Evolutionary conservation across 495 filamentous ascomycete species (phyloP).

Genomic region (Tuber umbilicatum): DNA sequence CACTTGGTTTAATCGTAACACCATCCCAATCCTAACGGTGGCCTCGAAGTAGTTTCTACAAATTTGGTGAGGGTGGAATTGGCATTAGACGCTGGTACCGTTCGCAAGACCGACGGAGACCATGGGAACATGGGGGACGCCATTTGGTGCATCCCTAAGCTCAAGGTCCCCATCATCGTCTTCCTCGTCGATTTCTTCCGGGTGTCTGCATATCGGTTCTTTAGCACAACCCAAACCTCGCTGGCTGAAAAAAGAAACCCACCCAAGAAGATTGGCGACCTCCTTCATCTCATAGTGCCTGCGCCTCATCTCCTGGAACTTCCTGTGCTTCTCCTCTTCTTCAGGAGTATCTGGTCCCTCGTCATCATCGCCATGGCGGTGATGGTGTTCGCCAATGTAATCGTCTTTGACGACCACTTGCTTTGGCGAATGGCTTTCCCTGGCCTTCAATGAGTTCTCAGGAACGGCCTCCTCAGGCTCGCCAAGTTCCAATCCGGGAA

Average conservation of each 20-base stretch:
- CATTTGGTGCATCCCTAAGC: conserved; percentile 41
- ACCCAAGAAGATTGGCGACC: conserved; percentile 82
- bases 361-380: conserved; percentile 49
- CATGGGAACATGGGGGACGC: conserved; percentile 15
- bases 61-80: neutral
- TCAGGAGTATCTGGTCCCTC: conserved; percentile 63
- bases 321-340: conserved; percentile 77
- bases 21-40: neutral
- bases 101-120: conserved; percentile 18
- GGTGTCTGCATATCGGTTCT: conserved; percentile 43
- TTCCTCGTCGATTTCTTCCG: conserved; percentile 50
- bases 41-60: neutral
- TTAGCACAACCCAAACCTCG: neutral
- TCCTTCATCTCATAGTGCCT: conserved; percentile 98
- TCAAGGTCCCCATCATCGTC: conserved; percentile 49
- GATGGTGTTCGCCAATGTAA: conserved; percentile 49
- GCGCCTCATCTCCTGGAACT: conserved; percentile 86
- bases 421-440: conserved; percentile 52
- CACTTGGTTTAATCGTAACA: neutral
- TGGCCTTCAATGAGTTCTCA: conserved; percentile 36
- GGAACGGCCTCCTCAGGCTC: conserved; percentile 73
- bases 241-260: conserved; percentile 34
- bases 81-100: conserved; percentile 12
- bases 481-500: conserved; percentile 86
- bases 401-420: conserved; percentile 70